Evolutionary conservation across 495 filamentous ascomycete species (phyloP).

Genomic region (Penicillium lagena): DNA sequence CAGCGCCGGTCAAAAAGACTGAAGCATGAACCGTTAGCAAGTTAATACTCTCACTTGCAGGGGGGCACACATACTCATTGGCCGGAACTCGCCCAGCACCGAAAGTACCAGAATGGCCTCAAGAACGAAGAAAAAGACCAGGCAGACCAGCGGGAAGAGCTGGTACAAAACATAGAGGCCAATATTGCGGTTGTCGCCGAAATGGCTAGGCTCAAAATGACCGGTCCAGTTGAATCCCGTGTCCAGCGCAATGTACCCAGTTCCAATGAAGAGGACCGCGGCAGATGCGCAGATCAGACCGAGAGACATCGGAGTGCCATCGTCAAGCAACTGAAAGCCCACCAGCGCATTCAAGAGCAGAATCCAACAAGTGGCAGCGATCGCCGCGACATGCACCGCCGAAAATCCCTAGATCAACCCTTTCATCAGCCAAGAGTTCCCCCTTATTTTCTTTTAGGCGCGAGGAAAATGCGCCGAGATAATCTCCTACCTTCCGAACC

Average conservation of each 20-base stretch:
- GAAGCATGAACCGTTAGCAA: neutral
- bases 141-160: slow-evolving; percentile 80
- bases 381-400: slow-evolving; percentile 86
- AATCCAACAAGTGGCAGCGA: slow-evolving; percentile 83
- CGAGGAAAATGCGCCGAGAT: no score
- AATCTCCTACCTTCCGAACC: slow-evolving; percentile 46
- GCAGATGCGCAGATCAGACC: slow-evolving; percentile 68
- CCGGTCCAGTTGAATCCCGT: slow-evolving; percentile 83
- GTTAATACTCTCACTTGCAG: neutral
- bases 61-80: slow-evolving; percentile 59
- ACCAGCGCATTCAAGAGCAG: slow-evolving; percentile 88
- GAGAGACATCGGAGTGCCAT: slow-evolving; percentile 80
- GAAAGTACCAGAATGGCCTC: slow-evolving; percentile 76
- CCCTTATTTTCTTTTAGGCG: no score
- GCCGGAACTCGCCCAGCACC: slow-evolving; percentile 77
- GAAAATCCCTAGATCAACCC: slow-evolving; percentile 63
- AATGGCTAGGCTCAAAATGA: slow-evolving; percentile 57
- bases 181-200: slow-evolving; percentile 61
- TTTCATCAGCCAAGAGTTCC: neutral
- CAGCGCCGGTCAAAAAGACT: slow-evolving; percentile 72
- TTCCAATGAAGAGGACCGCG: slow-evolving; percentile 71
- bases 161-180: slow-evolving; percentile 93
- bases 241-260: slow-evolving; percentile 92
- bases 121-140: slow-evolving; percentile 75
- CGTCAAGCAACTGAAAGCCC: slow-evolving; percentile 89